Conservation (phyloP, 169 alveolate genomes). For the Cryptosporidium viatorum region DNA sequence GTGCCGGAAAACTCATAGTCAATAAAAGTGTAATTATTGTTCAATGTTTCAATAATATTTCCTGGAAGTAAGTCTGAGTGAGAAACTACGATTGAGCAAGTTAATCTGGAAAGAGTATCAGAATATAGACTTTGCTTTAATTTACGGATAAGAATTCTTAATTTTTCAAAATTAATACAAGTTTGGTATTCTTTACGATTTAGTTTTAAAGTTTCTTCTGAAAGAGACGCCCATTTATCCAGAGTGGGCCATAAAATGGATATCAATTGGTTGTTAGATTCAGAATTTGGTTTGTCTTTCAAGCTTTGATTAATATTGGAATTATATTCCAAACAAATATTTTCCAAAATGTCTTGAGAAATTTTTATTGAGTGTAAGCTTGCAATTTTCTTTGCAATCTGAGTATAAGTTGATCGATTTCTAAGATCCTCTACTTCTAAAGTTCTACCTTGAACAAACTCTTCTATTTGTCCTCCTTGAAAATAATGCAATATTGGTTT, state of each 20-base stretch:
- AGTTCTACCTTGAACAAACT: constrained; percentile 48
- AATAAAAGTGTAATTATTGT: constrained; percentile 21
- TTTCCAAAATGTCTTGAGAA: constrained; percentile 1
- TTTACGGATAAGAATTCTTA: constrained; percentile 3
- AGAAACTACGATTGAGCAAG: constrained; percentile 47
- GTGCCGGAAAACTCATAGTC: constrained; percentile 72
- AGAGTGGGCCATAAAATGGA: constrained; percentile 71
- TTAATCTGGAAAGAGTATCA: background rate
- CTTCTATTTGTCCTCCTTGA: constrained; percentile 72
- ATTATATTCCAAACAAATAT: constrained; percentile 10
- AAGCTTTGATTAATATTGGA: background rate
- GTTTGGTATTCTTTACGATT: background rate
- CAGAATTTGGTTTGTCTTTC: background rate
- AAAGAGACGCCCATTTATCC: constrained; percentile 9
- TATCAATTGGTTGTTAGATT: background rate
- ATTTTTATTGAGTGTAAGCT: constrained; percentile 40
- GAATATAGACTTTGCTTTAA: background rate
- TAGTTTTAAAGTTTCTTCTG: constrained; percentile 11
- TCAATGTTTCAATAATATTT: constrained; percentile 22
- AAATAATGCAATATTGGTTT: constrained; percentile 42
- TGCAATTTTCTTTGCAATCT: constrained; percentile 42
- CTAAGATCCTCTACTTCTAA: constrained; percentile 62
- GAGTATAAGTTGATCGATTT: constrained; percentile 6
- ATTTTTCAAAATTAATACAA: constrained; percentile 10
- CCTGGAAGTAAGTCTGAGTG: constrained; percentile 73